Conservation (phyloP, 148 eudicot genomes). For the Rhododendron williamsianum region DNA sequence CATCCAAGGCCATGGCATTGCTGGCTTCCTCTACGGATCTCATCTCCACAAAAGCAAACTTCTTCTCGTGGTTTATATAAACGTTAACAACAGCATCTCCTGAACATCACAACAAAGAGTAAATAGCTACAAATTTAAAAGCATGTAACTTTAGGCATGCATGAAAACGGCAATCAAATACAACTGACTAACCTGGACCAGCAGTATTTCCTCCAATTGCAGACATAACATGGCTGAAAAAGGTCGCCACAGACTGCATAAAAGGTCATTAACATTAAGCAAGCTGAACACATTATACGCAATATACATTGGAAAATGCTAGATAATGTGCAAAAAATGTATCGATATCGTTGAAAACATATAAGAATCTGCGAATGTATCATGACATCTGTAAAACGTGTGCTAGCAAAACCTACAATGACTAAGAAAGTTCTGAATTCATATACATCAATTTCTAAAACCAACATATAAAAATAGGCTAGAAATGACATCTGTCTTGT, state of each 20-base stretch:
- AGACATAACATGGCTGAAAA: conserved; percentile 90
- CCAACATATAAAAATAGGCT: background rate
- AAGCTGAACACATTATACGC: background rate
- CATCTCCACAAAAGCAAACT: conserved; percentile 90
- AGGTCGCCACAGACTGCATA: conserved; percentile 84
- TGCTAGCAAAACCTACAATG: background rate
- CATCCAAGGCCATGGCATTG: conserved; percentile 81
- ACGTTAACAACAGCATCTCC: conserved; percentile 97
- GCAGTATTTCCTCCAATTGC: conserved; percentile 94
- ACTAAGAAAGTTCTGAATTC: background rate
- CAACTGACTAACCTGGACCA: conserved; percentile 72
- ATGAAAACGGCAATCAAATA: background rate
- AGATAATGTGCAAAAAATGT: background rate
- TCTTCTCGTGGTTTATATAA: conserved; percentile 85
- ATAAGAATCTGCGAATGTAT: background rate
- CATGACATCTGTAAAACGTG: background rate
- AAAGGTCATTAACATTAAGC: background rate
- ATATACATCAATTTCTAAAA: background rate
- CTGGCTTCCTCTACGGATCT: conserved; percentile 89
- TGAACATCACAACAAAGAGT: conserved; percentile 17
- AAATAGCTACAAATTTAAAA: background rate
- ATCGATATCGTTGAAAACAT: background rate
- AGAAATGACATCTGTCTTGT: background rate
- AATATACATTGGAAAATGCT: background rate
- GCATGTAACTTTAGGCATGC: background rate